Evolutionary conservation across 768 basidiomycete species (phyloP), one percentile per base, ranked within the genome.

Genomic region (Leucosporidium yakuticum): DNA sequence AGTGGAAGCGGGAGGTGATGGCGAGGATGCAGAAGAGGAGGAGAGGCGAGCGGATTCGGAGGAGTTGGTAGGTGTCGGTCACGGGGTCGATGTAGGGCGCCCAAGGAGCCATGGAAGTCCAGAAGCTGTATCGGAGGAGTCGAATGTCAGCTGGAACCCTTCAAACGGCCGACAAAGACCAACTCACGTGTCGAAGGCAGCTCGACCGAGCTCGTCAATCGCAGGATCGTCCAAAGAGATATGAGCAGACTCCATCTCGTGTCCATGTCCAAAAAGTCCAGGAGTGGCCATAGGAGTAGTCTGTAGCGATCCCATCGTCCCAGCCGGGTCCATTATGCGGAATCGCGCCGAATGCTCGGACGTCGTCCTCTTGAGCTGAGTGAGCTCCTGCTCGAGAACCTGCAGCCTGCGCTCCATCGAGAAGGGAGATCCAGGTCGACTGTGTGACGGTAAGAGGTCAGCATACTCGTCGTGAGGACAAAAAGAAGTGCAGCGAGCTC

Each of bases 81-180:
- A 29, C 57, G 1, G 67, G 64, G 15, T 62, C 62, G 60, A 71
- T 63, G 62, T 71, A 68, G 5, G 70, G 70, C 11, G 70, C 70
- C 47, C 68, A 64, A 2, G 67, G 70, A 8, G 70, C 67, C 21
- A 62, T 68, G 44, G 63, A 58, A 32, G 68, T 57, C 70, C 70
- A 71, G 64, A 71, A 71, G 12, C 69, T 70, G 65, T 34, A 9
- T 6, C 4, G 2, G 21, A 4, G 23, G n/a, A 23, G 32, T 11
- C 19, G 4, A 2, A 32, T 34, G 31, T 32, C 31, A 29, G 36
- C 23, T 19, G 12, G 17, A 21, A 11, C 0, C 2, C 5, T 9
- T 4, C 17, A n/a, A 29, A 44, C 14, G 2, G 39, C 3, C 11
- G 17, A 15, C 44, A 29, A 6, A 20, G 20, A 48, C 17, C 8